A percentile compares a stretch with the other conserved stretches of the same genome.
Evolutionary conservation across 2,329 filamentous ascomycete genomes (phyloP).

Genomic region (Fusarium staphyleae): DNA sequence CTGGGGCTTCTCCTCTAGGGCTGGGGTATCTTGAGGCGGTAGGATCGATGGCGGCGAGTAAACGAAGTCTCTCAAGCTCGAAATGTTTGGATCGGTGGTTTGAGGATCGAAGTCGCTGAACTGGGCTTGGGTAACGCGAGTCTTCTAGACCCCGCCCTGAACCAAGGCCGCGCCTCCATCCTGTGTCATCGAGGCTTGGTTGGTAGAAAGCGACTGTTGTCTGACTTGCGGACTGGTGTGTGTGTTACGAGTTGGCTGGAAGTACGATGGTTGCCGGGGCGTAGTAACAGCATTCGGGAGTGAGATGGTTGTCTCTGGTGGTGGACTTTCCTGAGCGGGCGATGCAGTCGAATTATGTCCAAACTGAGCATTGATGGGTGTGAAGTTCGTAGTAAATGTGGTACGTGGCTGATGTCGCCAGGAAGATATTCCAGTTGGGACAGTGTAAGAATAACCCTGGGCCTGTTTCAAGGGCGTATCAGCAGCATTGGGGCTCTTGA

Average conservation of each 20-base stretch:
- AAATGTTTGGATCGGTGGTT: not conserved
- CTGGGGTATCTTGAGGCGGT: not conserved
- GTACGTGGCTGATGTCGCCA: slow-evolving; percentile 3
- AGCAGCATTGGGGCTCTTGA: not conserved
- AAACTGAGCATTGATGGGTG: slow-evolving; percentile 7
- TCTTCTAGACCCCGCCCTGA: slow-evolving; percentile 20
- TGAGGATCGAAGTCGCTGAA: not conserved
- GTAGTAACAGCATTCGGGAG: not conserved
- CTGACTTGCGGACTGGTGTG: not conserved
- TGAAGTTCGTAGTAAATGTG: slow-evolving; percentile 5
- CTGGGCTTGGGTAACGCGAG: slow-evolving; percentile 10
- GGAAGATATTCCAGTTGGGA: not conserved
- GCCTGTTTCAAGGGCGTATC: not conserved
- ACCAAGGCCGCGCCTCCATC: not conserved
- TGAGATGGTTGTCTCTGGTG: not conserved
- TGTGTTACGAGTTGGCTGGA: not conserved
- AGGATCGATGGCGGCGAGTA: not conserved
- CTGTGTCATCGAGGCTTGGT: not conserved
- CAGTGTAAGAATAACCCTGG: not conserved
- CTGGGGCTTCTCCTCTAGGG: too few species aligned
- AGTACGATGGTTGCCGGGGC: not conserved
- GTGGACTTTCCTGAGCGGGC: not conserved
- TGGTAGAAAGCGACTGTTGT: not conserved
- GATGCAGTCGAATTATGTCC: not conserved
- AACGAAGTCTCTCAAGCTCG: not conserved